Evolutionary conservation across 352 stramenopile species (phyloP).

Genomic region (Globisporangium heterothallicum): DNA sequence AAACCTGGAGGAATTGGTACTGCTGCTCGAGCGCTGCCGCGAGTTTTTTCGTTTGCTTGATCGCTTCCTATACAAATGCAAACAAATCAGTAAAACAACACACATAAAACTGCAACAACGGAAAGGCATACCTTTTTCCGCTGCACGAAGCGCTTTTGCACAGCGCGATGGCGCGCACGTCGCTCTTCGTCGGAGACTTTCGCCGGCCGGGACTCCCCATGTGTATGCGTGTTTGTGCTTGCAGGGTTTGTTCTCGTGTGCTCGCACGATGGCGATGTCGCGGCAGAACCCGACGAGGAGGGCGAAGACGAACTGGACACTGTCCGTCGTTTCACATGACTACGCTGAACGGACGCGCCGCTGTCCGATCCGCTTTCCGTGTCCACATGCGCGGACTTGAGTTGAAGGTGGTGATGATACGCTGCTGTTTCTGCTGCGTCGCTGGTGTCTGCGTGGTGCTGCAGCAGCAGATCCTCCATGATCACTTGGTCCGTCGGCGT

Average conservation of each 20-base stretch:
- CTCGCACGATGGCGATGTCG: background rate
- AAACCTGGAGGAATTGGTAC: conserved; percentile 30
- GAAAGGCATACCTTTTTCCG: conserved; percentile 35
- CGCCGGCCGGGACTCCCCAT: background rate
- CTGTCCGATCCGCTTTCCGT: background rate
- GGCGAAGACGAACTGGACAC: background rate
- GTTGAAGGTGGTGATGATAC: too few relatives aligned
- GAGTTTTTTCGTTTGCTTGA: conserved; percentile 28
- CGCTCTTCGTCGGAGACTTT: conserved; percentile 32
- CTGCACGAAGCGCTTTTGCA: conserved; percentile 50
- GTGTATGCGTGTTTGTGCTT: background rate
- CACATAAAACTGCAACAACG: background rate
- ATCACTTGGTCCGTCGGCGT: conserved; percentile 51
- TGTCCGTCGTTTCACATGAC: conserved; percentile 1
- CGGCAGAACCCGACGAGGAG: background rate
- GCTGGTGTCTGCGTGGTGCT: background rate
- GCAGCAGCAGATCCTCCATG: conserved; percentile 50
- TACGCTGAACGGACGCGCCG: conserved; percentile 3
- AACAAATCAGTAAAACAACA: background rate
- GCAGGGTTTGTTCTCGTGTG: background rate
- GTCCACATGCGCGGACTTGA: background rate
- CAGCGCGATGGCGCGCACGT: conserved; percentile 37
- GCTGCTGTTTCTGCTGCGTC: conserved; percentile 2
- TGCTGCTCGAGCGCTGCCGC: conserved; percentile 31
- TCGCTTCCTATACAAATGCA: conserved; percentile 15